Conservation (phyloP, 371 early-diverging fungal species). For the Catenaria anguillulae region DNA sequence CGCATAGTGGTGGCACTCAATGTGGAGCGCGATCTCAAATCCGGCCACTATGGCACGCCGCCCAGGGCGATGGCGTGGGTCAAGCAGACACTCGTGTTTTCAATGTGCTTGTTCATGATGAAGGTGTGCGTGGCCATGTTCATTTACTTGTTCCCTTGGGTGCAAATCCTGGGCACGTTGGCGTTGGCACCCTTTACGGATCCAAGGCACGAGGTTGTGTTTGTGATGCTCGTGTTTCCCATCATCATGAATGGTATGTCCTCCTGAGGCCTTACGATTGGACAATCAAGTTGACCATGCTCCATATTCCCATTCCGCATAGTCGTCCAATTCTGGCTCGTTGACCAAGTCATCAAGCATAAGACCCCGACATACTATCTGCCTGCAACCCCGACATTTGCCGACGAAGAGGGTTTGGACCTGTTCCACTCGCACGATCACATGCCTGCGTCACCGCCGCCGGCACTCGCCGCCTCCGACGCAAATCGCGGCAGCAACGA, state of each 20-base stretch:
- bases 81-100: slow-evolving; percentile 3
- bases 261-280: not conserved
- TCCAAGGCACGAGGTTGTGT: not conserved
- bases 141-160: not conserved
- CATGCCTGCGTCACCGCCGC: too few relatives aligned
- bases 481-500: not conserved
- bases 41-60: not conserved
- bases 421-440: too few relatives aligned
- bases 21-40: not conserved
- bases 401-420: too few relatives aligned
- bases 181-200: not conserved
- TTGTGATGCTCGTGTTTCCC: slow-evolving; percentile 5
- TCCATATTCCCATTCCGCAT: not conserved
- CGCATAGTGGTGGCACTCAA: not conserved
- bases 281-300: too few relatives aligned
- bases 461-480: too few relatives aligned
- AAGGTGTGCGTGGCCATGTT: slow-evolving; percentile 5
- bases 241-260: slow-evolving; percentile 1
- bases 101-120: slow-evolving; percentile 1
- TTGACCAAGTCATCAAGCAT: slow-evolving; percentile 6
- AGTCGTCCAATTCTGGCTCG: slow-evolving; percentile 7
- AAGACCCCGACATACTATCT: too few relatives aligned
- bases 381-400: not conserved
- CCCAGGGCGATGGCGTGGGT: not conserved
- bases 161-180: not conserved